Evolutionary conservation across 1,139 yeast genomes (phyloP).

Genomic region (Blastobotrys arbuscula): DNA sequence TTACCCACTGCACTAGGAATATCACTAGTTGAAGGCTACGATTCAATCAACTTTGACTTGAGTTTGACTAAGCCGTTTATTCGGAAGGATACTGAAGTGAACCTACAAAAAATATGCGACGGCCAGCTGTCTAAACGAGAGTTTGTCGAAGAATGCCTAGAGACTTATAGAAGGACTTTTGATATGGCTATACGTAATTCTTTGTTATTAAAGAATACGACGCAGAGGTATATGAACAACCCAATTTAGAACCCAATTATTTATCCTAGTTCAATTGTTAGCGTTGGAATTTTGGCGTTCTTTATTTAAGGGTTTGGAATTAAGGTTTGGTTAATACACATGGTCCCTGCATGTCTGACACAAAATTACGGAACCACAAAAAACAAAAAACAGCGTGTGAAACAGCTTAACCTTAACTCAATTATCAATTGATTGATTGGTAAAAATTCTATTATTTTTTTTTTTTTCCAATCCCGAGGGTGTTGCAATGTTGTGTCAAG

Average conservation of each 20-base stretch:
- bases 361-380: no score
- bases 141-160: conserved; percentile 54
- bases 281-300: no score
- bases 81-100: conserved; percentile 67
- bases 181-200: conserved; percentile 30
- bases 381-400: no score
- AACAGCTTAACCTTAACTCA: no score
- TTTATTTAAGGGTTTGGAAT: no score
- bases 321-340: no score
- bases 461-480: no score
- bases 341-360: neutral
- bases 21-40: conserved; percentile 86
- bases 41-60: conserved; percentile 61
- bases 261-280: no score
- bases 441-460: no score
- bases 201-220: conserved; percentile 14
- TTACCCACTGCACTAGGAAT: conserved; percentile 82
- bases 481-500: no score
- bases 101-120: conserved; percentile 59
- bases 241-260: no score
- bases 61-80: conserved; percentile 87
- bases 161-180: conserved; percentile 51
- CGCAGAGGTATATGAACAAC: conserved; percentile 4
- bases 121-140: conserved; percentile 52
- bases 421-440: no score